Base-by-base conservation (phyloP, 176 grass and related monocot species). In the Eleusine coracana region DNA sequence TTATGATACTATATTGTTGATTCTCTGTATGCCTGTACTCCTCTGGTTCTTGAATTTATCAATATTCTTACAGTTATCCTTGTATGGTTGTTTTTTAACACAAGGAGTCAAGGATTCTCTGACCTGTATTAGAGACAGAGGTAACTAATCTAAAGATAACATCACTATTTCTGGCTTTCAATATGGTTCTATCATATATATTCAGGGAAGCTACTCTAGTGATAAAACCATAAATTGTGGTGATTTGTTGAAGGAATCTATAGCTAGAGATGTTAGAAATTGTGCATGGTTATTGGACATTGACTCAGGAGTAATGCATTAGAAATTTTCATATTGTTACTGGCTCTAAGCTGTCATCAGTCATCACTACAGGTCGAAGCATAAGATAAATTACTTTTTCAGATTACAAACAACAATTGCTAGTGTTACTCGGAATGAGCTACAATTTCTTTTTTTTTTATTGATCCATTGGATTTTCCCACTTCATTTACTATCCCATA, bases 401-500 rank as follows among this genome's bases (percentile, higher is more conserved):
- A 14, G 10, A 29, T 29, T 10, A 63, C 10, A 18, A 29, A 63
- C 23, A 54, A 31, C 56, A 5, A 28, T 25, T 5, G 45, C 63
- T 83, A 16, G 2, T 41, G 1, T 83, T 58, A 36, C n/a, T 78
- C 1, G 58, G 2, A 77, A 39, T 76, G 52, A 66, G 11, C 6
- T 54, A 6, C 34, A 60, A 39, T 54, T 87, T 54, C 21, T 70
- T 10, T 71, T 10, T 16, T 31, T 55, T 56, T 56, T n/a, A 20
- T 62, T 76, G 39, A 20, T 37, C 66, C 10, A 67, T 66, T 73
- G 14, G 59, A 74, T 59, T 38, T 60, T 63, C 5, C 17, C 63
- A 70, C 25, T 70, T 70, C 65, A 76, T 68, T 84, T 76, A 42
- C 18, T 80, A n/a, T 71, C 7, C 23, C 36, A 18, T 80, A 14